Evolutionary conservation across 2,329 filamentous ascomycete genomes (phyloP).

Genomic region (Plenodomus biglobosus): DNA sequence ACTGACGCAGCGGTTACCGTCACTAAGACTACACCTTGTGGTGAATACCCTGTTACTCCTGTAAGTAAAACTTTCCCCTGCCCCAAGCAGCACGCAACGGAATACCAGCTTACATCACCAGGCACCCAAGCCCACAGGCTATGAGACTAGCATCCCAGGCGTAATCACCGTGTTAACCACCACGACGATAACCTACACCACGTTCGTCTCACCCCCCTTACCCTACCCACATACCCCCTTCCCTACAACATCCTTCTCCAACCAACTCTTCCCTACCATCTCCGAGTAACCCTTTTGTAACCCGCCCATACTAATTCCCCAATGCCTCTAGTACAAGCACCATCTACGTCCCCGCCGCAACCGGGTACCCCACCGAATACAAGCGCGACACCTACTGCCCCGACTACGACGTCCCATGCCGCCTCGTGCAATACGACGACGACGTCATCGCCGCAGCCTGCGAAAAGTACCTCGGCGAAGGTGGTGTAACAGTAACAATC

Average conservation of each 20-base stretch:
- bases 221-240: too few relatives aligned
- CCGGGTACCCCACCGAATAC: not conserved
- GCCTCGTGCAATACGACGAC: slow-evolving; percentile 12
- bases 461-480: slow-evolving; percentile 10
- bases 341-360: slow-evolving; percentile 1
- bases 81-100: too few relatives aligned
- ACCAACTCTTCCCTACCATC: not conserved
- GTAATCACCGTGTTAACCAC: slow-evolving; percentile 1
- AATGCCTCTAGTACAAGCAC: not conserved
- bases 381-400: slow-evolving; percentile 12
- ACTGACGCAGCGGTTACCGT: slow-evolving; percentile 1
- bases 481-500: not conserved
- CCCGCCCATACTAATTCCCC: not conserved
- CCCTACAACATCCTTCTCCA: too few relatives aligned
- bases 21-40: not conserved
- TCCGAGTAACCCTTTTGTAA: not conserved
- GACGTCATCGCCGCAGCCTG: slow-evolving; percentile 13
- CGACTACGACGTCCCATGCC: slow-evolving; percentile 13
- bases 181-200: slow-evolving; percentile 3
- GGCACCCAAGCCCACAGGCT: not conserved
- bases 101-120: too few relatives aligned
- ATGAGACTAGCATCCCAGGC: not conserved
- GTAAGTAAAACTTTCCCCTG: not conserved
- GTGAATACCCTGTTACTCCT: not conserved
- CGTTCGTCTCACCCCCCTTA: not conserved